Base-by-base conservation (phyloP, 148 eudicot species). In the Cornus kousa region DNA sequence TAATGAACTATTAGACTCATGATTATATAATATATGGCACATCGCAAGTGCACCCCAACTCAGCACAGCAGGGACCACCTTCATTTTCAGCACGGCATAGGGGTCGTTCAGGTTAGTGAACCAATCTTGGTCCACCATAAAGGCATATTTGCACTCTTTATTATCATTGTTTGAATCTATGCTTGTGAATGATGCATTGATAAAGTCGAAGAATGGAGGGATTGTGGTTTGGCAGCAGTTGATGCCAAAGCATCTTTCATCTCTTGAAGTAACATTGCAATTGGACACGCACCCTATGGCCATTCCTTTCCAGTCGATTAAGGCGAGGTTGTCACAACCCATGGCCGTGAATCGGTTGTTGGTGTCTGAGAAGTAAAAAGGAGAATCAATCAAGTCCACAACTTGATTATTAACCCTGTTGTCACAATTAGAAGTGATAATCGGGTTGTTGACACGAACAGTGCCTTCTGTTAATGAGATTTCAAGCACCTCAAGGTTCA, bases 201-300 rank as follows among this genome's bases (percentile, higher is more conserved):
- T 62, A 23, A n/a, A n/a, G n/a, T 8, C 37, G 55, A 82, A 72
- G 37, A 14, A 22, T 4, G 68, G 57, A 19, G 40, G 37, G 43
- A 75, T 17, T 9, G 68, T n/a, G 16, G 90, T 80, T 59, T 75
- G 80, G 80, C 90, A 88, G 50, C 90, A 88, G 65, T 81, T 78
- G 50, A 69, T 83, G 22, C 90, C 90, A 71, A 10, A 68, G 74
- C 22, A 43, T n/a, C 4, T 37, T 16, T 17, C 33, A 74, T 66
- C 76, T 68, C 9, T 43, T 8, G 48, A 5, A 43, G 48, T 8
- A 43, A 77, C 40, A n/a, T 28, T 65, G 72, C 88, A 86, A 22
- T 83, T 22, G 32, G 88, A 83, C 69, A 80, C 73, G 79, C 88
- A 86, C 48, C 11, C 86, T 82, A 22, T 59, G 78, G 83, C 3